Evolutionary conservation across 768 basidiomycete species (phyloP), one percentile per base, ranked within the genome.

Genomic region (Gloeopeniophorella convolvens): DNA sequence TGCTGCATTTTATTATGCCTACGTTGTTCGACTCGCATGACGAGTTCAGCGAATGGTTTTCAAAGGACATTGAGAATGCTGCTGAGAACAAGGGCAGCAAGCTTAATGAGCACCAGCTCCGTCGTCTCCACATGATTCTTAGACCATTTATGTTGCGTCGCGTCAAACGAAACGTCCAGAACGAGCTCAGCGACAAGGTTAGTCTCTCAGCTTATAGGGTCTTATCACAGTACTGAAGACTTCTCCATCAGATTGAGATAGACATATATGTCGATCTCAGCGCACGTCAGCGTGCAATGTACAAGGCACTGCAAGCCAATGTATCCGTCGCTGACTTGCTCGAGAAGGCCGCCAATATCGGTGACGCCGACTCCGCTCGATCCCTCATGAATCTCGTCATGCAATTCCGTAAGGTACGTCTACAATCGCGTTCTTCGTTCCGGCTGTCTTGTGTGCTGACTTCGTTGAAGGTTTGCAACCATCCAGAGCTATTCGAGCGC

Each of bases 41-140:
- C 62, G 96, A 99, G 69, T 99, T 99, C 73, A 92, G 88, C 64
- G 95, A 98, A 66, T 99, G 96, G 96, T 99, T 99, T 66, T 96
- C 95, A 10, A 96, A 97, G 68, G 96, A 97, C 62, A 97, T 98
- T 46, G 96, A 99, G 71, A 94, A 89, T 63, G 91, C 90, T 15
- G 81, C 80, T 4, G 93, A 92, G 66, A 93, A 92, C 64, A 89
- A 90, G 60, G 89, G 88, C 5, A 83, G 85, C 66, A 89, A 84
- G 63, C 73, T 98, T 58, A 96, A 95, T 63, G 94, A 96, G 63
- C 85, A 96, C 65, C 96, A 99, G 65, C 72, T 99, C 36, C 80
- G 92, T 42, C 83, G 96, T 33, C 69, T 99, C 53, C 96, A 99
- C 63, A 96, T 98, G 91, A 98, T 99, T 52, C 73, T 99, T 60